Evolutionary conservation across 23 red algal species (phyloP).

Genomic region (Gracilaria domingensis): DNA sequence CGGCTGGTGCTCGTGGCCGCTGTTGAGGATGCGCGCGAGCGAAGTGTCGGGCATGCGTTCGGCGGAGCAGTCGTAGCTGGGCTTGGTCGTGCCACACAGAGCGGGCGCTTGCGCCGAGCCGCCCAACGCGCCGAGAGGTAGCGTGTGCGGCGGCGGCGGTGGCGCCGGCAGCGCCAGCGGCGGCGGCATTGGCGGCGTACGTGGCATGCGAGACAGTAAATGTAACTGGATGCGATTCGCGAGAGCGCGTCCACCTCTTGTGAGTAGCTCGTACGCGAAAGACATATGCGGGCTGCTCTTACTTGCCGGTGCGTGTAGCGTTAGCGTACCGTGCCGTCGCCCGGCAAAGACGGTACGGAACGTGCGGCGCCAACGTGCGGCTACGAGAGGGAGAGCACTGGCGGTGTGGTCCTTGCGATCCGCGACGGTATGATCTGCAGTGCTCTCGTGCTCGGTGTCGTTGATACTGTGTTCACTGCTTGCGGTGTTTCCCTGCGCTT

Average conservation of each 20-base stretch:
- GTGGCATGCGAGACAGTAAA: background rate
- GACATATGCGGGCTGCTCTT: background rate
- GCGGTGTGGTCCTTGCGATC: background rate
- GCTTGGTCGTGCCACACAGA: background rate
- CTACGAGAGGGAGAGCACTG: background rate
- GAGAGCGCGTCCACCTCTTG: background rate
- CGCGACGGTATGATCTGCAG: background rate
- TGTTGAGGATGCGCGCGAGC: constrained; percentile 57
- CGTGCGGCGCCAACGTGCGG: background rate
- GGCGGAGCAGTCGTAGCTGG: constrained; percentile 27
- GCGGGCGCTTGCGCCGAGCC: background rate
- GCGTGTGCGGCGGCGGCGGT: background rate
- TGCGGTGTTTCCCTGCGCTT: background rate
- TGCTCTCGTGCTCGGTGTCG: background rate
- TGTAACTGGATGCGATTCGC: constrained; percentile 11
- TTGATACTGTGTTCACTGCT: background rate
- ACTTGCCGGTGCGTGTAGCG: background rate
- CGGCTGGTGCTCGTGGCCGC: constrained; percentile 1
- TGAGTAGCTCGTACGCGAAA: background rate
- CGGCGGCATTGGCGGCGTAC: background rate
- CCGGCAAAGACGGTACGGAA: constrained; percentile 4
- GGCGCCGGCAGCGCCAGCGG: constrained; percentile 12
- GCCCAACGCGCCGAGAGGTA: background rate
- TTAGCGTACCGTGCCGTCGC: background rate
- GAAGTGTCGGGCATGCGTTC: constrained; percentile 43